Evolutionary conservation across 306 rosid genomes (phyloP), one percentile per base, ranked within the genome.

Genomic region (Luffa aegyptiaca): DNA sequence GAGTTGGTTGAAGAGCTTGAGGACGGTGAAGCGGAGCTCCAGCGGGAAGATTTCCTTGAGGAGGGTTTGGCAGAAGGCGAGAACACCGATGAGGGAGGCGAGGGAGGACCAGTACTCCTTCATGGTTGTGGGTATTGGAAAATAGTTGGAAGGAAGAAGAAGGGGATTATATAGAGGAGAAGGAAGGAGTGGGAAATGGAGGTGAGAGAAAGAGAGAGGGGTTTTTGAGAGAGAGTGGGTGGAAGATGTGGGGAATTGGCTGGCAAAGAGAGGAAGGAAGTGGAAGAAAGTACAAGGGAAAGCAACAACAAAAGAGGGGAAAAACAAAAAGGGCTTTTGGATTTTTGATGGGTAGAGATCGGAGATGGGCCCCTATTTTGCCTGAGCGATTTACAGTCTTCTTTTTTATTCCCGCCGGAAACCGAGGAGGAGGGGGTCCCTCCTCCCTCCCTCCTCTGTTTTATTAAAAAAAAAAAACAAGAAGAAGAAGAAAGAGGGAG

Each of bases 1-100:
- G 84, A 91, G 20, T 65, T 82, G 58, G 88, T 80, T 76, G 52
- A 93, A 75, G 66, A 93, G 87, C 72, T 93, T 93, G 0, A 75
- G 61, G 3, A 83, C 35, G 26, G 98, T 97, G 81, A 84, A 96
- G 0, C 98, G 97, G 41, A 96, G 93, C 56, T 96, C 97, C 4
- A 98, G 99, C 8, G 99, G 99, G 83, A 96, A 91, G 7, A 91
- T 90, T 0, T 88, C 33, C 21, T 93, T 98, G 45, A 96, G 91
- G 39, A 96, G 82, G 7, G 92, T 86, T 80, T 93, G 99, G 69
- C 88, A 87, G 91, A 96, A 96, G 80, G 97, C 99, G 31, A 96
- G 81, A 2, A 93, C 97, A 0, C 98, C 99, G 0, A 96, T 80
- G 5, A 96, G 42, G 2, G 99, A 96, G 1, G 99, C 99, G 9